Percentiles rank a stretch among this genome's conserved stretches.
Evolutionary conservation across 164 flowering plant genomes (phyloP).

Genomic region (Sedum album): DNA sequence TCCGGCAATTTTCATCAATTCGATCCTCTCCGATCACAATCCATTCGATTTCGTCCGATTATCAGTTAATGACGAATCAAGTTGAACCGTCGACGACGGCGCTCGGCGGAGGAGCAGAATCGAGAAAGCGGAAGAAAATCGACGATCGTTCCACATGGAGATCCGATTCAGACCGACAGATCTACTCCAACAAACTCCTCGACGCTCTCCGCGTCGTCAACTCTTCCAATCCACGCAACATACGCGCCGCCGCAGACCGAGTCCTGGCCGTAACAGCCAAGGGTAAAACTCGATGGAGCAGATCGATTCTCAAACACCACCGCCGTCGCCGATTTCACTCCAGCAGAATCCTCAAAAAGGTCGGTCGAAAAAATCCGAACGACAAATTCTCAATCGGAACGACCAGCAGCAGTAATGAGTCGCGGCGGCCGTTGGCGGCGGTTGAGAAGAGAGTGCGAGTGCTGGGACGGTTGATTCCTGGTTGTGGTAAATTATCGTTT

Average conservation of each 20-base stretch:
- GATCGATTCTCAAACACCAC: slow-evolving; percentile 35
- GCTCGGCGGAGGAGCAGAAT: slow-evolving; percentile 2
- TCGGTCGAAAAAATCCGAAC: slow-evolving; percentile 15
- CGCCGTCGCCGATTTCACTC: slow-evolving; percentile 20
- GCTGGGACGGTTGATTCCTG: slow-evolving; percentile 48
- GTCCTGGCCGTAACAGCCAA: slow-evolving; percentile 44
- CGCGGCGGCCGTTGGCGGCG: slow-evolving; percentile 10
- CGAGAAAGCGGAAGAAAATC: slow-evolving; percentile 23
- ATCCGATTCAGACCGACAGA: slow-evolving; percentile 27
- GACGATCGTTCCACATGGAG: slow-evolving; percentile 25
- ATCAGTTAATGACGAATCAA: slow-evolving; percentile 1
- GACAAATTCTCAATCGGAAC: slow-evolving; percentile 11
- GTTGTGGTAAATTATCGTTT: slow-evolving; percentile 42
- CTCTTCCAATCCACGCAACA: slow-evolving; percentile 14
- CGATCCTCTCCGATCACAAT: background rate
- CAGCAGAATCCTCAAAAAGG: slow-evolving; percentile 14
- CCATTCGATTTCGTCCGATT: background rate
- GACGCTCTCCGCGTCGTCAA: slow-evolving; percentile 35
- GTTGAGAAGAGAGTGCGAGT: slow-evolving; percentile 24
- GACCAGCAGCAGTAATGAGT: slow-evolving; percentile 13
- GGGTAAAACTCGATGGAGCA: slow-evolving; percentile 58
- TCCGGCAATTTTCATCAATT: background rate
- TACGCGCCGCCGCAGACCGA: slow-evolving; percentile 43
- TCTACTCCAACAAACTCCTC: slow-evolving; percentile 49
- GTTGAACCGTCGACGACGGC: background rate